Percentiles rank a stretch among this genome's conserved stretches.
Evolutionary conservation across 2,329 filamentous ascomycete genomes (phyloP).

Genomic region (Fusarium odoratissimum): DNA sequence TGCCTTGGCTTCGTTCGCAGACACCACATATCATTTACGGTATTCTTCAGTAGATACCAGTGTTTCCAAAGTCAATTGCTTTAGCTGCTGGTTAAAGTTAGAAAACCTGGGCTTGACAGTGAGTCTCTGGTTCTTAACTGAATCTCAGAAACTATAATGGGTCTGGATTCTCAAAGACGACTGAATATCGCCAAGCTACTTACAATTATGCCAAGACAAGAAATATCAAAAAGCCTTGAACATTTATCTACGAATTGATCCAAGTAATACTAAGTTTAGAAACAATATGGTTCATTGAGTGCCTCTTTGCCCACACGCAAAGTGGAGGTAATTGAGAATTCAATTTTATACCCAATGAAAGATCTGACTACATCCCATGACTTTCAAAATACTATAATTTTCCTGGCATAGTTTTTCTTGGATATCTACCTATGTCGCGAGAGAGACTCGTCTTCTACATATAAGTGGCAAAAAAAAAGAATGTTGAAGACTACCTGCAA

Average conservation of each 20-base stretch:
- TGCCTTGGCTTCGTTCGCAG: not conserved
- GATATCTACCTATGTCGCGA: not conserved
- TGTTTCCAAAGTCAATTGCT: not conserved
- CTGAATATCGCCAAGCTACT: not conserved
- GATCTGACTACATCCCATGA: not conserved
- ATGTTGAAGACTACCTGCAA: not conserved
- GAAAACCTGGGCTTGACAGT: not conserved
- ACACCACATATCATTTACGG: not conserved
- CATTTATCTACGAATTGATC: not conserved
- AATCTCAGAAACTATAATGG: not conserved
- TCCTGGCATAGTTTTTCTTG: not conserved
- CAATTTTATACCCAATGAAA: not conserved
- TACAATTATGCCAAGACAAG: no score
- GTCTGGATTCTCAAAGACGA: not conserved
- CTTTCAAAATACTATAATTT: not conserved
- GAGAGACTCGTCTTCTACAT: no score
- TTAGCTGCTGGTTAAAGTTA: not conserved
- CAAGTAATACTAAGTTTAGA: not conserved
- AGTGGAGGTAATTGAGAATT: not conserved
- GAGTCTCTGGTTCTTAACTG: not conserved
- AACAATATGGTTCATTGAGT: not conserved
- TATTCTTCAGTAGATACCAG: not conserved
- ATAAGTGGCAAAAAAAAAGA: not conserved
- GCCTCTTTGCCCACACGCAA: not conserved
- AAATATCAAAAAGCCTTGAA: not conserved